phyloP scores from a whole-genome alignment of 1,284 basidiomycete species.

The Rhodotorula mucilaginosa region DNA sequence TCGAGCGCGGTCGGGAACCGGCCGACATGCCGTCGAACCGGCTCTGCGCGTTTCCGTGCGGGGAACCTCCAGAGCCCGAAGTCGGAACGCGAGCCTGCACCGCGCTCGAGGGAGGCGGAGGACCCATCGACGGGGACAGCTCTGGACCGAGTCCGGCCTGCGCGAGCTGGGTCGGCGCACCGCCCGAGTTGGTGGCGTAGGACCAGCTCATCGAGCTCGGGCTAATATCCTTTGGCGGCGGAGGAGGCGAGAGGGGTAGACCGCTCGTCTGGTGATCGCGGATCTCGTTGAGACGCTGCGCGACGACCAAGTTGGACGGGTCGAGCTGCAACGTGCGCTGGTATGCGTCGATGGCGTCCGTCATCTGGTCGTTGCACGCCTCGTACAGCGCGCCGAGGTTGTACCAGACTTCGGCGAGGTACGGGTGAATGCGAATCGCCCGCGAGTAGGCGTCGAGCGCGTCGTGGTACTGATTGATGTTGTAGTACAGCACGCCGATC shows the following conservation, averaged over 20 bases:
- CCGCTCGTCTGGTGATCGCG: conserved; percentile 39
- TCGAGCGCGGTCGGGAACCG: conserved; percentile 32
- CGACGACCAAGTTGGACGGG: conserved; percentile 72
- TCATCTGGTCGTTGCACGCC: conserved; percentile 98
- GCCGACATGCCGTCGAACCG: conserved; percentile 30
- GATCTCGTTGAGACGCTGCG: conserved; percentile 60
- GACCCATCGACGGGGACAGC: conserved; percentile 19
- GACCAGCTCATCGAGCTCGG: conserved; percentile 38
- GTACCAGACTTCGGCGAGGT: conserved; percentile 99
- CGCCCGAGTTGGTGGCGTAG: conserved; percentile 36
- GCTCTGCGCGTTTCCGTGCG: conserved; percentile 1
- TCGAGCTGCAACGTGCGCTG: conserved; percentile 87
- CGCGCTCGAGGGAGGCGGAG: conserved; percentile 1
- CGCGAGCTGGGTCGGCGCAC: conserved; percentile 29
- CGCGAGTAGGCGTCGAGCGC: conserved; percentile 97
- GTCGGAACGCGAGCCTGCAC: conserved; percentile 3
- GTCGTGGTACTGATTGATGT: conserved; percentile 98
- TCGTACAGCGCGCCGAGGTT: conserved; percentile 96
- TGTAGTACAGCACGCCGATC: conserved; percentile 98
- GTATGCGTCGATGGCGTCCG: conserved; percentile 97
- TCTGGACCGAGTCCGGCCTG: conserved; percentile 31
- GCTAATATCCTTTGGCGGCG: conserved; percentile 44
- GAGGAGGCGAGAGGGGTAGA: conserved; percentile 37
- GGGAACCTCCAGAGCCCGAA: conserved; percentile 11
- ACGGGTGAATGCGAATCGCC: conserved; percentile 96